Evolutionary conservation across 768 basidiomycete genomes (phyloP).

Genomic region (Lentinula sp.): DNA sequence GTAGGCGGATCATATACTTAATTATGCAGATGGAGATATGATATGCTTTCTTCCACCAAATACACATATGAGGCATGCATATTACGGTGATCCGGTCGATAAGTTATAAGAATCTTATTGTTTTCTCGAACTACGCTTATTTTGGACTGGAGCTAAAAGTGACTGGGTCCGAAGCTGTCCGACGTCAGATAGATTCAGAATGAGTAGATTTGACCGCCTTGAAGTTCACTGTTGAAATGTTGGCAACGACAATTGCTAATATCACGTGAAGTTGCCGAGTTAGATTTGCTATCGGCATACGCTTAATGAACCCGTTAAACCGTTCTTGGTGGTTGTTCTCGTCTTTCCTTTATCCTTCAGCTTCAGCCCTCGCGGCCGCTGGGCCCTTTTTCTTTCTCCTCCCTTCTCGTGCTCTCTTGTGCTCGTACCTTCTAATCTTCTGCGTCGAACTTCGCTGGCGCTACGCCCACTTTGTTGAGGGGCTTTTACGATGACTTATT

Average conservation of each 20-base stretch:
- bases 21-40: constrained; percentile 19
- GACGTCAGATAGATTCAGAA: background rate
- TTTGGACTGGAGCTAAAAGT: background rate
- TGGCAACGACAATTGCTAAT: background rate
- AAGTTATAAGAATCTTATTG: too few relatives aligned
- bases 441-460: constrained; percentile 4
- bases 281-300: background rate
- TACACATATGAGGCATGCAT: constrained; percentile 2
- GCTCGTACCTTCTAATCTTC: background rate
- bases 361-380: constrained; percentile 12
- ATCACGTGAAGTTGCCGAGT: constrained; percentile 1
- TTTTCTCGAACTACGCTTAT: background rate
- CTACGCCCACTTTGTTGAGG: constrained; percentile 3
- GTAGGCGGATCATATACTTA: constrained; percentile 30
- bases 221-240: background rate
- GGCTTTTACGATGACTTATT: constrained; percentile 39
- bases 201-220: background rate
- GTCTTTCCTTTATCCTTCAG: constrained; percentile 20
- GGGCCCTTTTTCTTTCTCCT: constrained; percentile 17
- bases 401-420: constrained; percentile 23
- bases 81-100: background rate
- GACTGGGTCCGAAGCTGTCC: background rate
- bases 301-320: background rate
- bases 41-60: constrained; percentile 17
- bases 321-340: constrained; percentile 14